Evolutionary conservation across 2,329 filamentous ascomycete species (phyloP), one percentile per base, ranked within the genome.

Genomic region (Fusarium kyushuense): DNA sequence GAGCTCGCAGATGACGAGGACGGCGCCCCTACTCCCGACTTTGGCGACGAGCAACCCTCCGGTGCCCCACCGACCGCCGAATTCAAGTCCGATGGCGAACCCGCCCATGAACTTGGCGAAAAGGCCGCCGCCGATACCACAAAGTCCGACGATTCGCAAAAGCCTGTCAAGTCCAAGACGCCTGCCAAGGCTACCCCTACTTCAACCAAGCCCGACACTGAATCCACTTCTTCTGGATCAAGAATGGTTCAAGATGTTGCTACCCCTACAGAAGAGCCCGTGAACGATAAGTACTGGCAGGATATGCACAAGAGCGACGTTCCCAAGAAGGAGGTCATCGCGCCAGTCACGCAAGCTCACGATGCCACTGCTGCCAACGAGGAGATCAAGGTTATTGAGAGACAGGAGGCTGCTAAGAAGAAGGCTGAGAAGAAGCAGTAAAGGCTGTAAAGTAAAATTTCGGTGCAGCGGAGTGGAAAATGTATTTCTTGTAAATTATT

Each of bases 1-100:
- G 95, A 98, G 78, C 84, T 97, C 19, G 90, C 92, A 33, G 91
- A 94, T 47, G 94, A 96, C 51, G 89, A 90, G 32, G 79, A 80
- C 32, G 79, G 76, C 21, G 76, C 75, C 14, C 77, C 76, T 27
- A 67, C 63, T 13, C 71, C 71, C 32, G 73, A 69, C 11, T 72
- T 67, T 47, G 76, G 76, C 35, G 78, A 74, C 27, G 74, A 73
- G 3, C 71, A 74, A n/a, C 62, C 70, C 12, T 25, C 73, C 54
- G 60, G 35, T 54, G 67, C 42, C 16, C 41, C 29, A 25, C 47
- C 21, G 32, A 38, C 51, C 46, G 19, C 29, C 16, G 60, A 65
- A 5, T 23, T 27, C 13, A 65, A 64, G 30, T 53, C 61, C 5
- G 32, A 40, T 9, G 47, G 47, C 3, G 33, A 25, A 13, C 33